phyloP scores from a whole-genome alignment of 2,329 filamentous ascomycete genomes.

The Xylaria sp. region DNA sequence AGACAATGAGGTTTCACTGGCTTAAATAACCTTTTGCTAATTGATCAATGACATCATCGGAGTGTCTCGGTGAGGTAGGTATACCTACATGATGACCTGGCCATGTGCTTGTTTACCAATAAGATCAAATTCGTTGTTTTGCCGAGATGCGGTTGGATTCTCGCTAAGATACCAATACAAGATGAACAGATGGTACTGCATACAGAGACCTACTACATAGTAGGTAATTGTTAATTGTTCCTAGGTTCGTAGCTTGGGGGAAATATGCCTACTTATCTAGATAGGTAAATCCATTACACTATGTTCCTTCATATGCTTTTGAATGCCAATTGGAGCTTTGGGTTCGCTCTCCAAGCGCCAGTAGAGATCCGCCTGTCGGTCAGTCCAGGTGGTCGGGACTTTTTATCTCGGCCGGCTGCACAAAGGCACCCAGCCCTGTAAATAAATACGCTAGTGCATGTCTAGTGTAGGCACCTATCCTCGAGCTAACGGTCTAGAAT shows the following conservation, averaged over 20 bases:
- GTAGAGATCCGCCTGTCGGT: neutral
- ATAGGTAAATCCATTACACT: neutral
- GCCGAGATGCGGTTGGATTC: no score
- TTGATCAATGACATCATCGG: constrained; percentile 31
- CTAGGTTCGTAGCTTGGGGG: no score
- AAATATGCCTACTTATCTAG: neutral
- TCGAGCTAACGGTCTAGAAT: constrained; percentile 28
- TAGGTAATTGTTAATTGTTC: no score
- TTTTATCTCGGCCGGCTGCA: constrained; percentile 5
- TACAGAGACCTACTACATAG: no score
- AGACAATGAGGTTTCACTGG: constrained; percentile 3
- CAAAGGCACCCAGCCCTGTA: neutral
- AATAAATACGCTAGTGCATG: neutral
- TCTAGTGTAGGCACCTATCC: neutral
- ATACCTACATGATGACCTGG: neutral
- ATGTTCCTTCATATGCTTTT: no score
- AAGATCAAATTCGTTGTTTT: neutral
- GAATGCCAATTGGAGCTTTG: neutral
- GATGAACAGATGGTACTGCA: no score
- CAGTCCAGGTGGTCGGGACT: constrained; percentile 26
- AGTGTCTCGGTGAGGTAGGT: constrained; percentile 14
- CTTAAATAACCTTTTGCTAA: neutral
- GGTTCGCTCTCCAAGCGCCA: neutral
- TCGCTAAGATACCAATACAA: no score
- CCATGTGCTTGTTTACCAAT: neutral